Evolutionary conservation across 2,329 filamentous ascomycete genomes (phyloP), one percentile per base, ranked within the genome.

Genomic region (Ascochyta rabiei): DNA sequence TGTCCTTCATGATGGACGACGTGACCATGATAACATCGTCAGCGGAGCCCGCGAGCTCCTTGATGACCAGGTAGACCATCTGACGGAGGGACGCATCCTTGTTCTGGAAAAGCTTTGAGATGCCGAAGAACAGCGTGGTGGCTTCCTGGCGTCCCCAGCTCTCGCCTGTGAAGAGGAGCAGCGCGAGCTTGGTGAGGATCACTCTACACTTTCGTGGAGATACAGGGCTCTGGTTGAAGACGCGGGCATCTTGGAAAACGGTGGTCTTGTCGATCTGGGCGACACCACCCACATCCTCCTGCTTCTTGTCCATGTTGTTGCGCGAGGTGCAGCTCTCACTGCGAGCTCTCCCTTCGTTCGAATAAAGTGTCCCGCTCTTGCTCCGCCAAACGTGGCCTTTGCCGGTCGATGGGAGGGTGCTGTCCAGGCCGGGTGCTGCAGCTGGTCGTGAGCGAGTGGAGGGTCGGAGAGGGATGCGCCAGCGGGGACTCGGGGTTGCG

Each of bases 1-100:
- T 97, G 76, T 99, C 95, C 82, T 99, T 99, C 95, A 98, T 99
- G 68, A 99, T 97, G 67, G 93, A 97, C 79, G 91, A 96, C 16
- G 95, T 99, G 59, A 97, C 95, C 95, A 99, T 98, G 76, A 99
- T 99, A 62, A 97, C 96, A 83, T 99, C 95, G 81, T 98, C 92
- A 55, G 95, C 95, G 21, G 92, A 96, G 76, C 88, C 87, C 65
- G 93, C 91, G 71, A 99, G 84, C 84, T 99, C 95, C 86, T 98
- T 99, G 81, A 98, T 91, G 75, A 97, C 88, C 64, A 98, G 84
- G 80, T 98, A 96, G 46, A 99, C 93, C 93, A 98, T 97, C 82
- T 99, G 95, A 71, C 95, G 91, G 74, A 99, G 84, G 69, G 91
- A 93, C 70, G 93, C 90, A 88, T 99, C 95, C 79, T 97, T 98